Conservation (phyloP, 768 basidiomycete species). For the Boletus sp. region DNA sequence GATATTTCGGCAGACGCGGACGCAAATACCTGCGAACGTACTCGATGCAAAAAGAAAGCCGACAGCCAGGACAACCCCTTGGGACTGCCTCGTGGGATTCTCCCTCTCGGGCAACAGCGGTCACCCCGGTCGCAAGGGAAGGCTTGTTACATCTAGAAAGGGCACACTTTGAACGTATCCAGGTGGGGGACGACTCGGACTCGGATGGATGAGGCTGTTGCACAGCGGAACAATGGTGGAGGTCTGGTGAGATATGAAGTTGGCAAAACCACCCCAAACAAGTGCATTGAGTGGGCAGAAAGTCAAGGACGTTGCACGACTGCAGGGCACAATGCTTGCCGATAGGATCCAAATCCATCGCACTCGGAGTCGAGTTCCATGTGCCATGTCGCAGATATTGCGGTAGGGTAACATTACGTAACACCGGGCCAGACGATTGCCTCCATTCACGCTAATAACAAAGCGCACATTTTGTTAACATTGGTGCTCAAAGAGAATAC, state of each 20-base stretch:
- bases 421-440: background rate
- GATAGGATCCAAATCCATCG: constrained; percentile 47
- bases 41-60: constrained; percentile 61
- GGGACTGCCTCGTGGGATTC: background rate
- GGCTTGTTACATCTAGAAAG: constrained; percentile 50
- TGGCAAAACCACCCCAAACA: constrained; percentile 63
- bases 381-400: background rate
- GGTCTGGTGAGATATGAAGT: constrained; percentile 55
- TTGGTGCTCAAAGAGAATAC: constrained; percentile 9
- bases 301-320: constrained; percentile 63
- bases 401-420: constrained; percentile 2
- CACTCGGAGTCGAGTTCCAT: background rate
- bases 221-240: constrained; percentile 50
- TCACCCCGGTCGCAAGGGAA: constrained; percentile 43
- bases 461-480: background rate
- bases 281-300: constrained; percentile 69
- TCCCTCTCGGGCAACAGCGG: constrained; percentile 12
- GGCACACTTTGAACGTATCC: constrained; percentile 47
- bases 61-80: constrained; percentile 51
- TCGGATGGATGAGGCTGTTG: background rate
- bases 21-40: constrained; percentile 30
- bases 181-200: constrained; percentile 5
- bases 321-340: constrained; percentile 64
- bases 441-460: background rate
- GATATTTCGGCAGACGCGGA: constrained; percentile 5